Conservation (phyloP, 106 monocot species). For the Iris macrosiphon region DNA sequence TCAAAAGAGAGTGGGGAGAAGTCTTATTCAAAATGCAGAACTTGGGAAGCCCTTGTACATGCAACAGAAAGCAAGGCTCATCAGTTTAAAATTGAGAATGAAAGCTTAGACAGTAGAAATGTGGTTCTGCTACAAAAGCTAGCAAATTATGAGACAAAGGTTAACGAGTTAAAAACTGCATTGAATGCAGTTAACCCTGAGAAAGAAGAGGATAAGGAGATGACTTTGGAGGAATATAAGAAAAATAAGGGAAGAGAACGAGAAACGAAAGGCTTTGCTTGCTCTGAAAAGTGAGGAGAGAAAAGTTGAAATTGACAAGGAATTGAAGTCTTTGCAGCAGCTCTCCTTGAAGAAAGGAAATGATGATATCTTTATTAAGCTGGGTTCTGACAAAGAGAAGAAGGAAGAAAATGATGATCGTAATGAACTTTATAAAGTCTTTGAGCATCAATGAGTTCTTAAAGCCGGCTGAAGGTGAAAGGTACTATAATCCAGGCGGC, state of each 20-base stretch:
- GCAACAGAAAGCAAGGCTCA: too few species aligned
- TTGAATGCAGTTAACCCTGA: too few species aligned
- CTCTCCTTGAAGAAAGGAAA: conserved; percentile 51
- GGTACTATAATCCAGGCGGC: conserved; percentile 27
- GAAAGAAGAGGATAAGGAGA: too few species aligned
- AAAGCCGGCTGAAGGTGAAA: conserved; percentile 76
- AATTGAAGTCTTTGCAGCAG: conserved; percentile 49
- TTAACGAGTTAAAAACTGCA: too few species aligned
- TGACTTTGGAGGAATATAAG: conserved; percentile 76
- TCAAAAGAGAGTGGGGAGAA: too few species aligned
- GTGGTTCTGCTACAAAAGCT: too few species aligned
- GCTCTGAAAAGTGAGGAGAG: conserved; percentile 53
- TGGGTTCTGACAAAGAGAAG: conserved; percentile 76
- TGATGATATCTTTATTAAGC: conserved; percentile 57
- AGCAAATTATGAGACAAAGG: too few species aligned
- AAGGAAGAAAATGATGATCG: conserved; percentile 45
- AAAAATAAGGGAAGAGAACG: conserved; percentile 63
- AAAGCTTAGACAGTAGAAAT: too few species aligned
- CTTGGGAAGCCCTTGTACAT: too few species aligned
- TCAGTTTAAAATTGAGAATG: too few species aligned
- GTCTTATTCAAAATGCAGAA: too few species aligned
- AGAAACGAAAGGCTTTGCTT: conserved; percentile 60
- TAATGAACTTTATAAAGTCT: conserved; percentile 58
- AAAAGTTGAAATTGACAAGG: conserved; percentile 59
- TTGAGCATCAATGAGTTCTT: conserved; percentile 76